A percentile compares a stretch with the other conserved stretches of the same genome.
These are phyloP conservation scores for Helotiales sp. DNA, from an alignment of 2,329 filamentous ascomycete genomes.

Conservation along the genomic window DNA sequence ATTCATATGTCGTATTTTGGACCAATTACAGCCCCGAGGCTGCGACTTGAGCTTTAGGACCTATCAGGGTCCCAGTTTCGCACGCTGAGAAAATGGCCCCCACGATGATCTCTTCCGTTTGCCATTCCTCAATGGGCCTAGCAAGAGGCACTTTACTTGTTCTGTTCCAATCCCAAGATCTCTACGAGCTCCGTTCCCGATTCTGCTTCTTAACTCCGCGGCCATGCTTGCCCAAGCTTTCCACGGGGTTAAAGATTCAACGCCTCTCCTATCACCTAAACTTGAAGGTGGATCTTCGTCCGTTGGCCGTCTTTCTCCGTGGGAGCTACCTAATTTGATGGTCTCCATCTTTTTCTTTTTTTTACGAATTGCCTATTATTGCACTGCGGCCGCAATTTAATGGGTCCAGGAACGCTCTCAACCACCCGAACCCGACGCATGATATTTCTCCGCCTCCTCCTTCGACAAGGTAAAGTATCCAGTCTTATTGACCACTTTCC, in stretches of 20 bases:
- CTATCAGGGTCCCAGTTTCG: slow-evolving; percentile 5
- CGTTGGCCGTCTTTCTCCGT: not conserved
- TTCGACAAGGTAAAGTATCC: too few species aligned
- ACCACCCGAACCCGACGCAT: not conserved
- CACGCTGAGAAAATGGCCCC: not conserved
- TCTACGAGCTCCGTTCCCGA: not conserved
- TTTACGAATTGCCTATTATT: too few species aligned
- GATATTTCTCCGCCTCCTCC: not conserved
- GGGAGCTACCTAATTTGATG: not conserved
- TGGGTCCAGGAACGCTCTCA: not conserved
- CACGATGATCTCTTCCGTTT: not conserved
- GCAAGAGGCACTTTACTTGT: not conserved
- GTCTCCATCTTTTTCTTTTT: not conserved
- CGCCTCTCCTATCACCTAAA: not conserved
- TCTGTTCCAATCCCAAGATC: not conserved
- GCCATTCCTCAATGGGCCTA: not conserved
- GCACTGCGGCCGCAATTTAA: not conserved
- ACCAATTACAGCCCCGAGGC: not conserved
- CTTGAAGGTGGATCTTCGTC: not conserved
- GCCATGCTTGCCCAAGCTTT: not conserved
- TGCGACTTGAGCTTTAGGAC: not conserved
- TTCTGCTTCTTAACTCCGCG: not conserved
- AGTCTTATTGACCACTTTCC: not conserved
- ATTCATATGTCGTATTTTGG: slow-evolving; percentile 13
- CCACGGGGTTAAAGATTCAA: not conserved